phyloP scores from a whole-genome alignment of 148 eudicot species.

The Limonium bicolor region DNA sequence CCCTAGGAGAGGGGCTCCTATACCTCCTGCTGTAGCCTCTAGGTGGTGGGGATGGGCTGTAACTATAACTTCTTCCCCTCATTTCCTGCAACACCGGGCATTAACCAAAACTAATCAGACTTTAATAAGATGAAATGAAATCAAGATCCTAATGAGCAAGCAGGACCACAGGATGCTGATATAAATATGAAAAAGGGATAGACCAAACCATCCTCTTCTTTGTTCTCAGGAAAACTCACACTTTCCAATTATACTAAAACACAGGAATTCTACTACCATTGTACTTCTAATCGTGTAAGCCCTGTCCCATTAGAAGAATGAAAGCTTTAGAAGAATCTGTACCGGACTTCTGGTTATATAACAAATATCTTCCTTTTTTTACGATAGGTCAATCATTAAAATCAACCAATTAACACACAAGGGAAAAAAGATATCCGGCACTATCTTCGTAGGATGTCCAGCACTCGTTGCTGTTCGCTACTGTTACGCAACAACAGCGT shows the following conservation, averaged over 20 bases:
- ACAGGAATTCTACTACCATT: too few relatives aligned
- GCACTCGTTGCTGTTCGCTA: too few relatives aligned
- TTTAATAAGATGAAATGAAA: not conserved
- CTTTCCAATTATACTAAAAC: not conserved
- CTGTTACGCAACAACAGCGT: too few relatives aligned
- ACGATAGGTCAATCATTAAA: too few relatives aligned
- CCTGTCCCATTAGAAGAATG: too few relatives aligned
- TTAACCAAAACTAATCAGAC: not conserved
- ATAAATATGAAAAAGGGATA: not conserved
- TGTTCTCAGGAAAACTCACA: not conserved
- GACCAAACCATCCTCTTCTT: not conserved
- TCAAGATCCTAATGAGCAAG: not conserved
- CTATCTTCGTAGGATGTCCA: too few relatives aligned
- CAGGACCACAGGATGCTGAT: not conserved
- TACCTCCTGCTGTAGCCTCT: slow-evolving; percentile 46
- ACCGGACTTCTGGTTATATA: too few relatives aligned
- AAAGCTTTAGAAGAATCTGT: too few relatives aligned
- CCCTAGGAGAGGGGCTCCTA: slow-evolving; percentile 77
- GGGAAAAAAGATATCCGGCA: too few relatives aligned
- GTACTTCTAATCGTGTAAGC: too few relatives aligned
- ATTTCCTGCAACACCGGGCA: slow-evolving; percentile 10
- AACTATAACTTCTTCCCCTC: slow-evolving; percentile 82
- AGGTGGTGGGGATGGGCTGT: slow-evolving; percentile 69
- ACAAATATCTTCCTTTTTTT: too few relatives aligned
- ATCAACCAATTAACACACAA: too few relatives aligned